Evolutionary conservation across 73 alveolate genomes (phyloP).

Genomic region (Stentor coeruleus): DNA sequence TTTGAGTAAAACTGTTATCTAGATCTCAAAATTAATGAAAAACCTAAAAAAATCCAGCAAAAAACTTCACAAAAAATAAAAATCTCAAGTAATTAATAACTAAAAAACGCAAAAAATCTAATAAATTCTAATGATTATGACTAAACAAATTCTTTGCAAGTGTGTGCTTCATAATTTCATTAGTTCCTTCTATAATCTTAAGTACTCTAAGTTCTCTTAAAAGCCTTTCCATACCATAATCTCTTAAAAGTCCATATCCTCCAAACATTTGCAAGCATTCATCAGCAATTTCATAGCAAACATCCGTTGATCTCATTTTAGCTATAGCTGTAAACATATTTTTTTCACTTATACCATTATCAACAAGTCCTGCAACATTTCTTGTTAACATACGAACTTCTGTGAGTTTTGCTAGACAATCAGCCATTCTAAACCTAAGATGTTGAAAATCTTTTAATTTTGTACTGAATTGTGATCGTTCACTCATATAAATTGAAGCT

Average conservation of each 20-base stretch:
- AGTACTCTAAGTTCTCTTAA: conserved; percentile 83
- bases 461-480: conserved; percentile 70
- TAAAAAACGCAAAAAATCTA: no score
- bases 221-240: conserved; percentile 72
- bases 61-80: no score
- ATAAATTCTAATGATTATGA: no score
- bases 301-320: conserved; percentile 76
- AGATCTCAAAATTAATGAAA: no score
- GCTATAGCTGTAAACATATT: conserved; percentile 84
- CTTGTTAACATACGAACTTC: conserved; percentile 76
- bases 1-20: no score
- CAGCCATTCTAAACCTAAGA: conserved; percentile 66
- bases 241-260: conserved; percentile 83
- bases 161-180: conserved; percentile 78
- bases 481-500: conserved; percentile 60
- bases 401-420: conserved; percentile 64
- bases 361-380: conserved; percentile 70
- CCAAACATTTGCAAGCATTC: conserved; percentile 81
- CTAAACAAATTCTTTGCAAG: conserved; percentile 33
- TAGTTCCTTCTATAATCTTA: conserved; percentile 82
- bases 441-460: conserved; percentile 57
- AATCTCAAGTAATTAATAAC: no score
- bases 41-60: no score
- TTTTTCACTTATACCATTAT: conserved; percentile 48
- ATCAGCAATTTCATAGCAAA: conserved; percentile 63